Evolutionary conservation across 1,284 basidiomycete genomes (phyloP).

Genomic region (Peniophora sp.): DNA sequence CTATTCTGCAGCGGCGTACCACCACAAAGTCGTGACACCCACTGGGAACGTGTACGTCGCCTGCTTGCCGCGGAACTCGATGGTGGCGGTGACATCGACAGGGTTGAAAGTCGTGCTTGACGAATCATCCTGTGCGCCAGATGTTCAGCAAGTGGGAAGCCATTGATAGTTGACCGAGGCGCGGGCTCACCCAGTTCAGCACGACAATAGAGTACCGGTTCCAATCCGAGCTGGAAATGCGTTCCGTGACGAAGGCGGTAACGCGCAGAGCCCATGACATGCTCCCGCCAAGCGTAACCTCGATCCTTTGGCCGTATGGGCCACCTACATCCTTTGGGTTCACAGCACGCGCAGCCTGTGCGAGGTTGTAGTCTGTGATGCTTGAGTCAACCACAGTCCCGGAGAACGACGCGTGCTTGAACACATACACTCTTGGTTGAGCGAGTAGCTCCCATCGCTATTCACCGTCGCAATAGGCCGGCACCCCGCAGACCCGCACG

Average conservation of each 20-base stretch:
- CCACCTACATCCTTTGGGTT: conserved; percentile 61
- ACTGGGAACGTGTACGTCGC: conserved; percentile 63
- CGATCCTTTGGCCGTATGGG: conserved; percentile 61
- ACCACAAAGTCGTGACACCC: conserved; percentile 43
- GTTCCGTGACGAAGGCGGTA: conserved; percentile 54
- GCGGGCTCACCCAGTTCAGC: conserved; percentile 36
- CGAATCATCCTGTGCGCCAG: conserved; percentile 34
- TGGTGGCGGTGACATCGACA: conserved; percentile 51
- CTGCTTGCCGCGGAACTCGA: conserved; percentile 57
- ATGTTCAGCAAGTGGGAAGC: neutral
- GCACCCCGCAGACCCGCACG: conserved; percentile 53
- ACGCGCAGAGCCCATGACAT: conserved; percentile 54
- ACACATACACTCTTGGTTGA: conserved; percentile 64
- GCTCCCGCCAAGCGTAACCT: conserved; percentile 48
- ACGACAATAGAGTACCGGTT: conserved; percentile 64
- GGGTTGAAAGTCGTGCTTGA: conserved; percentile 50
- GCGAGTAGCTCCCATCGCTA: conserved; percentile 47
- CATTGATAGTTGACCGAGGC: neutral
- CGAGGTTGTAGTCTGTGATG: conserved; percentile 60
- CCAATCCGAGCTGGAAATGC: conserved; percentile 49
- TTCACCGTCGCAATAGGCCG: conserved; percentile 60
- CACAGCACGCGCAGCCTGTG: conserved; percentile 66
- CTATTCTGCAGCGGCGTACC: conserved; percentile 26
- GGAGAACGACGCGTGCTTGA: neutral
- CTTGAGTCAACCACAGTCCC: neutral